Base-by-base conservation (phyloP, 2,329 filamentous ascomycete genomes). In the Ophiosphaerella narmari region DNA sequence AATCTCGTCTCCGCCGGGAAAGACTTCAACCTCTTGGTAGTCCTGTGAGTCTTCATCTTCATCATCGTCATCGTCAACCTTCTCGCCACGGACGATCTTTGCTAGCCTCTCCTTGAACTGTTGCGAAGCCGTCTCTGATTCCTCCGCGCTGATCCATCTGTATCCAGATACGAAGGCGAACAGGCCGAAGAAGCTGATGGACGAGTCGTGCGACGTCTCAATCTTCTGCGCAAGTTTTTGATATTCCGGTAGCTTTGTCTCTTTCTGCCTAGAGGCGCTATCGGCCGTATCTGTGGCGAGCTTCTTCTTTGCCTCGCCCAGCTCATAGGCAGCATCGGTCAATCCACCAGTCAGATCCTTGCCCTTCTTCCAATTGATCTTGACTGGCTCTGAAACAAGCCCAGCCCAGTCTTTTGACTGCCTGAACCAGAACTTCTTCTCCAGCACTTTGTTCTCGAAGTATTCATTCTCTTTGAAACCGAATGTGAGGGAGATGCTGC, bases 361-460 rank as follows among this genome's bases (percentile, higher is more conserved):
- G 67, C 83, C 88, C 59, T 78, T 75, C 65, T 84, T 82, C 83
- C 91, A 94, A 69, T 86, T 80, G 74, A 97, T 93, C 62, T 86
- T 82, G 59, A 97, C 90, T 5, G 93, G 93, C 78, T 96, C 91
- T 21, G 87, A 92, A 49, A 97, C 90, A 31, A 96, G 82, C 32
- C 90, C 90, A 32, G 82, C 79, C 84, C 85, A 91, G 68, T 87
- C 82, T 70, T 80, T 82, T 52, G 82, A 79, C 71, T 82, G 82
- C 60, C 92, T 86, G 81, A 87, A 91, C 83, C 87, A 93, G 77
- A 97, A 96, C 70, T 89, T 90, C 86, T 97, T 97, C 77, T 93
- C 89, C 41, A 97, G 77, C 46, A 86, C 82, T 46, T 77, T 80
- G 77, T 96, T 82, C 70, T 86, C 82, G 66, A 97, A 96, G 78